A percentile compares a stretch with the other conserved stretches of the same genome.
These are phyloP conservation scores for Sergeia podlipaevii DNA, from an alignment of 208 protist genomes.

Conservation along the genomic window DNA sequence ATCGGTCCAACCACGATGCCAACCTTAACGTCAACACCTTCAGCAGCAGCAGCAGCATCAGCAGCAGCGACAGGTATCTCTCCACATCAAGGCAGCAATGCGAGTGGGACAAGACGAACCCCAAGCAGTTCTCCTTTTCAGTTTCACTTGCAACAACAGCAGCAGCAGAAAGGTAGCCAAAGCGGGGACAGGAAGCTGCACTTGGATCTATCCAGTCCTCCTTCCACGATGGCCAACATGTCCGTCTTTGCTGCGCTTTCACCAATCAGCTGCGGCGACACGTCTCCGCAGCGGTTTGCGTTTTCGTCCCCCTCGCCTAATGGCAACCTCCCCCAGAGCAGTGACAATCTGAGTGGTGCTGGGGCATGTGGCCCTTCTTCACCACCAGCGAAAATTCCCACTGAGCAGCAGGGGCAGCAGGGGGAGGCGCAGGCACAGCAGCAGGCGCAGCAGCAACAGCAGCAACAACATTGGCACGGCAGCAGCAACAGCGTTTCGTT, in stretches of 20 bases:
- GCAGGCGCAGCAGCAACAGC: not conserved
- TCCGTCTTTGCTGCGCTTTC: not conserved
- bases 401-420: not conserved
- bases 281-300: too few relatives aligned
- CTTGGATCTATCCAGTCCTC: not conserved
- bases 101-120: too few relatives aligned
- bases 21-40: too few relatives aligned
- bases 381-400: not conserved
- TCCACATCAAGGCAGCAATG: too few relatives aligned
- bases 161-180: too few relatives aligned
- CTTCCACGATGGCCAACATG: not conserved
- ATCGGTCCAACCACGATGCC: too few relatives aligned
- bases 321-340: not conserved
- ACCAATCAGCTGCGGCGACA: not conserved
- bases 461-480: not conserved
- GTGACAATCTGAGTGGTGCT: not conserved
- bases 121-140: too few relatives aligned
- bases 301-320: not conserved
- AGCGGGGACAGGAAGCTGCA: too few relatives aligned
- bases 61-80: too few relatives aligned
- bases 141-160: too few relatives aligned
- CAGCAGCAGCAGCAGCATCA: too few relatives aligned
- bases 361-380: not conserved
- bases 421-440: not conserved
- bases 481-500: too few relatives aligned